Evolutionary conservation across 2,329 filamentous ascomycete genomes (phyloP).

Genomic region (Lasiodiplodia citricola): DNA sequence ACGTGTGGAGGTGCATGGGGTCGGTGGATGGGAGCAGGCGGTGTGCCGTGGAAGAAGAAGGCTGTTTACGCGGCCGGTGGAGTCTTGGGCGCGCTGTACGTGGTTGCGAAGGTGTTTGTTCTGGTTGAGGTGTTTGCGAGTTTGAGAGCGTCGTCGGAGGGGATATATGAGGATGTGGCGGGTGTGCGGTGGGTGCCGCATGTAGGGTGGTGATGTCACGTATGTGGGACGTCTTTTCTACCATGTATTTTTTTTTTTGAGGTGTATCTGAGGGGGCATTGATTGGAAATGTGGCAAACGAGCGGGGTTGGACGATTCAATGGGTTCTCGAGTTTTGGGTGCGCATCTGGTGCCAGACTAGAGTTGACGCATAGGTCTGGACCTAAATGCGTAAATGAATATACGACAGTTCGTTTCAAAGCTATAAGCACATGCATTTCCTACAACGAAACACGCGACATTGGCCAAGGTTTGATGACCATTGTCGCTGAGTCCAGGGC

Average conservation of each 20-base stretch:
- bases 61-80: not conserved
- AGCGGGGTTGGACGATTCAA: not conserved
- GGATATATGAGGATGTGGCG: slow-evolving; percentile 11
- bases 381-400: not conserved
- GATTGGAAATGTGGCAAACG: not conserved
- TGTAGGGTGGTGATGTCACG: slow-evolving; percentile 17
- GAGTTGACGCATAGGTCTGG: not conserved
- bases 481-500: too few relatives aligned
- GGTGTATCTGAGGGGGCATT: too few relatives aligned
- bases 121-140: slow-evolving; percentile 22
- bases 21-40: not conserved
- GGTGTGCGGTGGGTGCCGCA: slow-evolving; percentile 25
- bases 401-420: not conserved
- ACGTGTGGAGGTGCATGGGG: not conserved
- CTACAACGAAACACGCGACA: too few relatives aligned
- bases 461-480: too few relatives aligned
- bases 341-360: not conserved
- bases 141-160: slow-evolving; percentile 18
- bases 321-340: not conserved
- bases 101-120: slow-evolving; percentile 11
- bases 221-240: not conserved
- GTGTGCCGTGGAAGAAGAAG: not conserved
- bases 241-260: not conserved
- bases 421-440: too few relatives aligned
- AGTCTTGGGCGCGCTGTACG: not conserved